A percentile compares a stretch with the other conserved stretches of the same genome.
phyloP scores from a whole-genome alignment of 208 protist species.

The Lotmaria passim region DNA sequence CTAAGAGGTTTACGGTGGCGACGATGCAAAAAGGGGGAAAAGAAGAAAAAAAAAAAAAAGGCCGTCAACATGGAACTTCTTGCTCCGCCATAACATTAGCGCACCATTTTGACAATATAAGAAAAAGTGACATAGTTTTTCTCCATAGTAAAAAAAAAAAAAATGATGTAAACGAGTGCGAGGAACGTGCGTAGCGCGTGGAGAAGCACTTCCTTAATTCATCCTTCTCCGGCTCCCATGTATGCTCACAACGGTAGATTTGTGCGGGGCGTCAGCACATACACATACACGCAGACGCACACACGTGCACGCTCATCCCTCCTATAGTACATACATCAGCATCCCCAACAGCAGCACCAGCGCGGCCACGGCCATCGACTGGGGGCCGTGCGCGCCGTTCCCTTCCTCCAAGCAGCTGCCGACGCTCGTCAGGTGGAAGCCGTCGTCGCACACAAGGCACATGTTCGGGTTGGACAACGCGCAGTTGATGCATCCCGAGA shows the following conservation, averaged over 20 bases:
- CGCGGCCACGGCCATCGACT: conserved; percentile 12
- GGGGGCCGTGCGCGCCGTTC: conserved; percentile 13
- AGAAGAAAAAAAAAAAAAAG: no score
- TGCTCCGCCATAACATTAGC: no score
- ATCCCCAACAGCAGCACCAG: conserved; percentile 7
- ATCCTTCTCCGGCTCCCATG: background rate
- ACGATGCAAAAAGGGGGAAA: no score
- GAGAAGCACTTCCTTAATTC: background rate
- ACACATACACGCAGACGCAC: no score
- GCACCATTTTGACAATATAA: no score
- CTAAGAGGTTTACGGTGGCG: no score
- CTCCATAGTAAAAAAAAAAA: background rate
- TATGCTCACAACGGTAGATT: no score
- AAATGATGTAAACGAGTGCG: background rate
- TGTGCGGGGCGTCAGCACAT: background rate
- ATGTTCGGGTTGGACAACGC: conserved; percentile 9
- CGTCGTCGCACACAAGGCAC: conserved; percentile 21
- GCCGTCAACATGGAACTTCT: no score
- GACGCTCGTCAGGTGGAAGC: conserved; percentile 17
- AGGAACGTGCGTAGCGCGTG: background rate
- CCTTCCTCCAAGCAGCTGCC: background rate
- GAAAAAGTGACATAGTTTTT: no score
- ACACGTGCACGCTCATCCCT: background rate
- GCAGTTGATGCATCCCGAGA: conserved; percentile 17
- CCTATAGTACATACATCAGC: conserved; percentile 24